Conservation (phyloP, 1,284 basidiomycete species). For the Pseudozyma pruni region DNA sequence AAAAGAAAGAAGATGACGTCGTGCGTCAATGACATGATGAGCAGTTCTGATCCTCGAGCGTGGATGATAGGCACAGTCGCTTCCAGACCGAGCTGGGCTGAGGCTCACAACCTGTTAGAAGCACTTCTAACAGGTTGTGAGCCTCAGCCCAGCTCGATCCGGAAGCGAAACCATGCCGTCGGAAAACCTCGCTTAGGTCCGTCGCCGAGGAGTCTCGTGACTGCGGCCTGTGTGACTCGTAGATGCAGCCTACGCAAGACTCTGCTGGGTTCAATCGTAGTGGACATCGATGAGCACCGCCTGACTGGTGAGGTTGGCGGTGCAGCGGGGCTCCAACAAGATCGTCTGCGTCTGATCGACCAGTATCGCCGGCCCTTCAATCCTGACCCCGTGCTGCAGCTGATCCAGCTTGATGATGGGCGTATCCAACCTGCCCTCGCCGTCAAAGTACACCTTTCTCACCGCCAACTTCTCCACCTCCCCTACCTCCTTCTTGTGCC, state of each 20-base stretch:
- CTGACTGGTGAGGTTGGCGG: constrained; percentile 51
- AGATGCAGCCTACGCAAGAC: too few species aligned
- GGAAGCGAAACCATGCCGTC: not conserved
- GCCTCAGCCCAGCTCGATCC: too few species aligned
- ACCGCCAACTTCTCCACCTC: constrained; percentile 66
- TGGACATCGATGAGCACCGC: constrained; percentile 55
- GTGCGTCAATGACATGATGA: too few species aligned
- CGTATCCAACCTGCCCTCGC: constrained; percentile 78
- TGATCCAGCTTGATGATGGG: constrained; percentile 80
- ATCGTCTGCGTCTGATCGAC: constrained; percentile 94
- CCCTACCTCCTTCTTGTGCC: constrained; percentile 26
- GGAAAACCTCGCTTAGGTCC: not conserved
- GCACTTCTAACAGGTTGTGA: too few species aligned
- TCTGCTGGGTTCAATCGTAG: constrained; percentile 22
- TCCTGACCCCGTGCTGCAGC: constrained; percentile 76
- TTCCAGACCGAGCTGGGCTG: too few species aligned
- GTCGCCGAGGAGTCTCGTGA: too few species aligned
- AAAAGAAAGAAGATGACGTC: too few species aligned
- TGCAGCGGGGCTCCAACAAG: constrained; percentile 71
- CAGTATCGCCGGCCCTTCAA: constrained; percentile 86
- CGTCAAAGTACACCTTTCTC: constrained; percentile 81
- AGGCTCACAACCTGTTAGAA: too few species aligned
- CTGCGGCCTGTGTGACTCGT: too few species aligned
- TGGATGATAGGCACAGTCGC: too few species aligned
- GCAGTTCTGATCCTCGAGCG: too few species aligned